Percentiles rank a stretch among this genome's conserved stretches.
These are phyloP conservation scores for Dunaliella salina DNA, from an alignment of 163 green algal species.

Conservation along the genomic window DNA sequence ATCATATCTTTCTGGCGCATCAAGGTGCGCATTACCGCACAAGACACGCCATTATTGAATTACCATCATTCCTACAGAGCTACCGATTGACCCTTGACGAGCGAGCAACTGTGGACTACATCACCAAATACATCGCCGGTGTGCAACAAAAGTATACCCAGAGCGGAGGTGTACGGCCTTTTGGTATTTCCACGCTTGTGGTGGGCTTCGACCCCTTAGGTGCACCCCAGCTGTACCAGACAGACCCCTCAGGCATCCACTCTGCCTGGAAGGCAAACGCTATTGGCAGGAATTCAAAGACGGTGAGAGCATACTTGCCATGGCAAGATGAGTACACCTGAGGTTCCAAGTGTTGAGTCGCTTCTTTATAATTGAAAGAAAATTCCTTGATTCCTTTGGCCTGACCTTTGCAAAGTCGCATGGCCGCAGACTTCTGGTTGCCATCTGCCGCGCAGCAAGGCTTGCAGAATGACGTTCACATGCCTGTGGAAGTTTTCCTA, in stretches of 20 bases:
- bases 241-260: slow-evolving; percentile 93
- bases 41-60: not conserved
- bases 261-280: slow-evolving; percentile 96
- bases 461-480: no score
- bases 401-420: no score
- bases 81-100: slow-evolving; percentile 95
- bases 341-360: no score
- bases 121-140: slow-evolving; percentile 88
- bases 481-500: no score
- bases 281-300: slow-evolving; percentile 96
- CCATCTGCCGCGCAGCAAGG: no score
- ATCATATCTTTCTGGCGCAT: not conserved
- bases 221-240: slow-evolving; percentile 85
- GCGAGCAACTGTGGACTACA: slow-evolving; percentile 85
- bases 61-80: slow-evolving; percentile 54
- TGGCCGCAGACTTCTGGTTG: no score
- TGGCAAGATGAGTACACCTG: no score
- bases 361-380: no score
- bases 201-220: slow-evolving; percentile 77
- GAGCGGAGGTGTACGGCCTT: slow-evolving; percentile 91
- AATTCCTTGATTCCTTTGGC: no score
- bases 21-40: not conserved
- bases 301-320: slow-evolving; percentile 43
- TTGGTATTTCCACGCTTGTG: slow-evolving; percentile 97
- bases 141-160: slow-evolving; percentile 98